A percentile compares a stretch with the other conserved stretches of the same genome.
phyloP scores from a whole-genome alignment of 441 rosid genomes.

The Iberis amara region DNA sequence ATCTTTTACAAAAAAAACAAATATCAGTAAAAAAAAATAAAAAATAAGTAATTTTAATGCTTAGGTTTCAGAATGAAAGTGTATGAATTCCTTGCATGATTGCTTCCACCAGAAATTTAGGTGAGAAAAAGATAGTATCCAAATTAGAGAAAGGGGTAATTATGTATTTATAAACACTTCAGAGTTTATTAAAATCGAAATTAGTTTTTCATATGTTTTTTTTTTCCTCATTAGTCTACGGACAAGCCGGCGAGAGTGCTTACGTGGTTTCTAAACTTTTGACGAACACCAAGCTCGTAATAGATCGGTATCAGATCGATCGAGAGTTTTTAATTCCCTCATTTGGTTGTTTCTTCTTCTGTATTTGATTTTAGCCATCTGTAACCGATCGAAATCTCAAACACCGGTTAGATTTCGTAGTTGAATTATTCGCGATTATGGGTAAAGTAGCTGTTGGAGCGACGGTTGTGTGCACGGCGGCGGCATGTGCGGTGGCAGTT shows the following conservation, averaged over 20 bases:
- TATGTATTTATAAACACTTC: not conserved
- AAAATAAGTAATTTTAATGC: too few relatives aligned
- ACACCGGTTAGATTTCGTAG: not conserved
- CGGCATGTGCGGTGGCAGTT: slow-evolving; percentile 32
- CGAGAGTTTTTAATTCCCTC: not conserved
- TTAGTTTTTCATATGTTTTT: not conserved
- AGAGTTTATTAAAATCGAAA: not conserved
- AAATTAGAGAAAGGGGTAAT: not conserved
- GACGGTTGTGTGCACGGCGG: slow-evolving; percentile 37
- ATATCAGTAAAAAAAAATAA: too few relatives aligned
- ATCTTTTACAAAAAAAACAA: too few relatives aligned
- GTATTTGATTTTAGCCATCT: not conserved
- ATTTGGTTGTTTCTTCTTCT: not conserved
- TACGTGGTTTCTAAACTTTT: slow-evolving; percentile 21
- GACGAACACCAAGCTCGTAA: slow-evolving; percentile 20
- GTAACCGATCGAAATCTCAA: not conserved
- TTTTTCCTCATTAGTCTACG: not conserved
- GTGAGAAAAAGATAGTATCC: not conserved
- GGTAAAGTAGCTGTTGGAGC: slow-evolving; percentile 38
- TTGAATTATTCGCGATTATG: slow-evolving; percentile 32
- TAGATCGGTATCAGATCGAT: slow-evolving; percentile 20
- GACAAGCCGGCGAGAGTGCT: slow-evolving; percentile 6
- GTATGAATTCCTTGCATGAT: too few relatives aligned
- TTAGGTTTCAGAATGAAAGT: slow-evolving; percentile 20
- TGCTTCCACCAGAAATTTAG: slow-evolving; percentile 18